These are phyloP conservation scores for Metroxylon sagu DNA, from an alignment of 176 grass and related monocot species.

Conservation along the genomic window DNA sequence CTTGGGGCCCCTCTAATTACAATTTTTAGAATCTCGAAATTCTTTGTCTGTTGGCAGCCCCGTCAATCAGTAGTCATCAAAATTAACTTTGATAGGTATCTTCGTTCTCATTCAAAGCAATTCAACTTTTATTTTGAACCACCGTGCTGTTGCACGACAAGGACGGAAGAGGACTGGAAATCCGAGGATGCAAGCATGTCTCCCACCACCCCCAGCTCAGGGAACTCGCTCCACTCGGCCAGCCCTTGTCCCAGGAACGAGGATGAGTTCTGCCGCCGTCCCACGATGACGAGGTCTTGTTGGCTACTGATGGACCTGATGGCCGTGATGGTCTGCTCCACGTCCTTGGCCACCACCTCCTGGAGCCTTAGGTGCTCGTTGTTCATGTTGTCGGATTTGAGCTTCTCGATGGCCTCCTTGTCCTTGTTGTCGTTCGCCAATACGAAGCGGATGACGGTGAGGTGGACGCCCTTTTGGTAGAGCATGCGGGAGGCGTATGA, in stretches of 20 bases:
- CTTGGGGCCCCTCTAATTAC: too few relatives aligned
- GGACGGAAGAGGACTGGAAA: constrained; percentile 17
- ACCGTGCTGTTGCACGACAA: constrained; percentile 24
- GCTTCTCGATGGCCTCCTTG: constrained; percentile 11
- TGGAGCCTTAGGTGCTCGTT: constrained; percentile 15
- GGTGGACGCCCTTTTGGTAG: not conserved
- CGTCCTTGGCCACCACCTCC: constrained; percentile 6
- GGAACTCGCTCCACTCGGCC: constrained; percentile 28
- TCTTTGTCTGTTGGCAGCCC: too few relatives aligned
- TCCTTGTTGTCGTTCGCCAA: not conserved
- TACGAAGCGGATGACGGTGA: constrained; percentile 9
- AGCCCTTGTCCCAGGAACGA: constrained; percentile 11
- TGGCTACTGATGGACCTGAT: not conserved
- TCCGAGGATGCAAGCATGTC: constrained; percentile 30
- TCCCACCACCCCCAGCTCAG: constrained; percentile 35
- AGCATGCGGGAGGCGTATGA: constrained; percentile 17
- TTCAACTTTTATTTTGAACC: too few relatives aligned
- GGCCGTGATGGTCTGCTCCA: constrained; percentile 1
- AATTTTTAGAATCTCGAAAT: too few relatives aligned
- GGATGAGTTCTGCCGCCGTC: not conserved
- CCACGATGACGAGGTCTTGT: constrained; percentile 25
- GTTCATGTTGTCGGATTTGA: constrained; percentile 3
- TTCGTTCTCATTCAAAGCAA: too few relatives aligned
- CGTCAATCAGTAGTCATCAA: too few relatives aligned
- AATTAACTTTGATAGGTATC: too few relatives aligned